Base-by-base conservation (phyloP, 192 early-diverging fungal genomes). In the Podochytrium sp. region DNA sequence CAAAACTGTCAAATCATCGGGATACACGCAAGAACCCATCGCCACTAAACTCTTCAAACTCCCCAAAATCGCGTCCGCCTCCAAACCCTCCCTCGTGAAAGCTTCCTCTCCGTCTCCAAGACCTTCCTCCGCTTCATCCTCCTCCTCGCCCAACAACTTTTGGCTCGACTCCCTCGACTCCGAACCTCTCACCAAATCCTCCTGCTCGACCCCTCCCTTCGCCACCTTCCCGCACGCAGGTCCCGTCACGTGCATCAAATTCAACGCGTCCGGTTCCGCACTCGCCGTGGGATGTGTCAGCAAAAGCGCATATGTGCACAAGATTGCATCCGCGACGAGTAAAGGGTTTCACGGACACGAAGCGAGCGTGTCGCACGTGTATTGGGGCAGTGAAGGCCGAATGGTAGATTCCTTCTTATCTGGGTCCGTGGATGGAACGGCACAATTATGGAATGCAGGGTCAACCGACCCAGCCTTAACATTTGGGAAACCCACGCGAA, bases 1-100 rank as follows among this genome's bases (percentile, higher is more conserved):
- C 20, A 63, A 41, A 53, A 81, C 67, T 18, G 80, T 84, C 14
- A 81, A 82, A 37, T 82, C 80, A 4, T 76, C 72, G 3, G 83
- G 83, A 20, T 84, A 84, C 73, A 72, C 65, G 2, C 27, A 51
- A 40, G 30, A 27, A n/a, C 79, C 81, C 7, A 41, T 14, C 10
- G 59, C 40, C 27, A 77, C 38, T 10, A 77, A 64, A 33, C 20
- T 81, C 3, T 81, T 81, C 41, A 6, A 42, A n/a, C 27, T 61
- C 5, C 68, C 64, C 37, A 71, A 76, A 55, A 51, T 69, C n/a
- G 18, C 47, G 23, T 29, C 34, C 2, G 12, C 66, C 57, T 38
- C 38, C 64, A 12, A 14, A 29, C 7, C 53, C 47, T 35, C 30
- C 20, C 6, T n/a, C 12, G n/a, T 4, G n/a, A 6, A 23, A 29